Base-by-base conservation (phyloP, 805 yeast genomes). In the Nakazawaea molendinolei region DNA sequence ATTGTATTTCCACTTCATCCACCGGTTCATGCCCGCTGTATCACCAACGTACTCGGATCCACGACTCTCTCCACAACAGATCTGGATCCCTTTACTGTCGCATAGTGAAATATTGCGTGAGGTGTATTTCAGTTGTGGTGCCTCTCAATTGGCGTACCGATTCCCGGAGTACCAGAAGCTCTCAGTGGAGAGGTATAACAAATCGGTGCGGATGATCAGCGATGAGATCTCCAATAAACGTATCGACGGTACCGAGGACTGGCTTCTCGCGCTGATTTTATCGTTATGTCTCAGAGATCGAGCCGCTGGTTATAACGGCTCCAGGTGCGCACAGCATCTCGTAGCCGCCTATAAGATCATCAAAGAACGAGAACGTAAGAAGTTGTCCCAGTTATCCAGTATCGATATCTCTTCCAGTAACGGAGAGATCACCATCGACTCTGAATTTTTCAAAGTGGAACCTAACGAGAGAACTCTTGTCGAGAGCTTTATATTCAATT, bases 401-500 rank as follows among this genome's bases (percentile, higher is more conserved):
- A n/a, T 18, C 8, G 32, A 28, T 8, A 8, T 19, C 23, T 17
- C 23, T 17, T 28, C 25, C 18, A 21, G 20, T 13, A n/a, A n/a
- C n/a, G n/a, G n/a, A 9, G 27, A 16, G 19, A 16, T 29, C 10
- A 20, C n/a, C n/a, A n/a, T n/a, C n/a, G n/a, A n/a, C n/a, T n/a
- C n/a, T n/a, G n/a, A n/a, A n/a, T n/a, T n/a, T 10, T 33, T 33
- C 31, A 29, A 8, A 3, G 36, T 43, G 22, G 38, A 42, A 10
- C 48, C 53, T 1, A 42, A 39, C 25, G 65, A 62, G 40, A 49
- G 67, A 31, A 63, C 65, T 46, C 54, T 65, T 31, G 38, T 65
- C 16, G 75, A 69, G 35, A 65, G 71, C 25, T 69, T 65, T 40
- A 45, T 67, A 3, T 65, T 61, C 48, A 65, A 62, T 39, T 68